Evolutionary conservation across 805 yeast genomes (phyloP), one percentile per base, ranked within the genome.

Genomic region (Ogataea populi-albae): DNA sequence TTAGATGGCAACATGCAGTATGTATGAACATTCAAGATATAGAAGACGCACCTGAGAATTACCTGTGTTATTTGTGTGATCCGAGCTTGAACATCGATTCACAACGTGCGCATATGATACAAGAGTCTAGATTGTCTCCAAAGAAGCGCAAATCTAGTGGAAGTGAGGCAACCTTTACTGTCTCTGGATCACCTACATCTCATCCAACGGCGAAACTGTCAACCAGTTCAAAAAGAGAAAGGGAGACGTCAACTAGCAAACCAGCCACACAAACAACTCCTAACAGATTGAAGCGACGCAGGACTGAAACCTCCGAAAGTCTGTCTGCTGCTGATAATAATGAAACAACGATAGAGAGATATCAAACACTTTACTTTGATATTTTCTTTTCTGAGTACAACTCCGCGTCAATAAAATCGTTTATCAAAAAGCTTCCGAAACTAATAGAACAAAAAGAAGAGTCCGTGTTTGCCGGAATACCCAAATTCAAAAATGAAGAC

Each of bases 1-100:
- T 75, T 59, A 76, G 95, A 43, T 89, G 97, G 97, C 96, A 89
- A 57, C 98, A 89, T 63, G 88, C 93, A 18, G 69, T 76, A n/a
- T 89, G 98, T 61, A 86, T 87, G 75, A 83, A 82, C 6, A 86
- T 85, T 38, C 68, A 68, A 29, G 75, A 80, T 29, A 77, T 75
- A 39, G 82, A 76, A 25, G 80, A 83, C 32, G 94, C 80, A 0
- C 96, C 96, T 0, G 96, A 87, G 37, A 77, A 77, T 35, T 89
- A 84, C 55, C 66, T 76, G 19, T 89, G 98, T 55, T 85, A 84
- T 53, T 69, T 69, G 30, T 89, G 98, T 62, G 81, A 81, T 38
- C 56, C 63, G 30, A 38, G 45, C 17, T 64, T 67, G 37, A 59
- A 61, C 32, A 66, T 77, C 26, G 68, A 73, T 44, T 59, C 73